Percentiles rank a stretch among this genome's conserved stretches.
Evolutionary conservation across 2,329 filamentous ascomycete species (phyloP).

Genomic region (Cytospora mali): DNA sequence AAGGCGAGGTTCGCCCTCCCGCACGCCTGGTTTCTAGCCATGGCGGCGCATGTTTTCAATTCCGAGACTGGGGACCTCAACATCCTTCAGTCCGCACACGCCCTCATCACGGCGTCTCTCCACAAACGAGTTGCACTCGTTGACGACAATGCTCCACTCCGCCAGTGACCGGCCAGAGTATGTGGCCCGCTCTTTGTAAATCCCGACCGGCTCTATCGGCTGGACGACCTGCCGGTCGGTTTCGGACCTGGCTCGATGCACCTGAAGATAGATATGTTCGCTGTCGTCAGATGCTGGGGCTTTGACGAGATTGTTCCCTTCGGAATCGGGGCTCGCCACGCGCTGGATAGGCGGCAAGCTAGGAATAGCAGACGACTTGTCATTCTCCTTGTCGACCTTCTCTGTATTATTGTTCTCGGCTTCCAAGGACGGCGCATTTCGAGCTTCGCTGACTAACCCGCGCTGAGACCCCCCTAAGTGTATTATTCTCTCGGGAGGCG

Average conservation of each 20-base stretch:
- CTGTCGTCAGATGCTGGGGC: slow-evolving; percentile 18
- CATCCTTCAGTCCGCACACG: slow-evolving; percentile 63
- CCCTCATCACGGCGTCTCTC: slow-evolving; percentile 76
- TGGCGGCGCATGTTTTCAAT: slow-evolving; percentile 60
- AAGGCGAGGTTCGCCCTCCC: neutral
- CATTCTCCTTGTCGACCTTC: slow-evolving; percentile 19
- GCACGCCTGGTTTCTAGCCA: slow-evolving; percentile 22
- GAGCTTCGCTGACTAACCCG: slow-evolving; percentile 54
- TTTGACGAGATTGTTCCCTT: slow-evolving; percentile 26
- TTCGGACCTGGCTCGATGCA: slow-evolving; percentile 32
- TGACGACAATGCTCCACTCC: slow-evolving; percentile 75
- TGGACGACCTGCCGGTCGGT: slow-evolving; percentile 38
- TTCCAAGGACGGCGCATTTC: slow-evolving; percentile 47
- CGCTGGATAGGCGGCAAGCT: slow-evolving; percentile 32
- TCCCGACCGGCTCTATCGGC: slow-evolving; percentile 50
- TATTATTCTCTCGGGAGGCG: slow-evolving; percentile 48
- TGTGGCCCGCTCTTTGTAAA: slow-evolving; percentile 51
- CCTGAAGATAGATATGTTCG: slow-evolving; percentile 1
- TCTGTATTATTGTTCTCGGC: slow-evolving; percentile 30
- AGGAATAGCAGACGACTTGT: slow-evolving; percentile 21
- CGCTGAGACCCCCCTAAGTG: slow-evolving; percentile 50
- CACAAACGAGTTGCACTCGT: slow-evolving; percentile 80
- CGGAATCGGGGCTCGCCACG: slow-evolving; percentile 25
- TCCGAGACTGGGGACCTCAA: slow-evolving; percentile 69
- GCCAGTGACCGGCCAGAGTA: slow-evolving; percentile 75